A percentile compares a stretch with the other conserved stretches of the same genome.
Evolutionary conservation across 208 protist genomes (phyloP).

Genomic region (Ichthyophonus hoferi): DNA sequence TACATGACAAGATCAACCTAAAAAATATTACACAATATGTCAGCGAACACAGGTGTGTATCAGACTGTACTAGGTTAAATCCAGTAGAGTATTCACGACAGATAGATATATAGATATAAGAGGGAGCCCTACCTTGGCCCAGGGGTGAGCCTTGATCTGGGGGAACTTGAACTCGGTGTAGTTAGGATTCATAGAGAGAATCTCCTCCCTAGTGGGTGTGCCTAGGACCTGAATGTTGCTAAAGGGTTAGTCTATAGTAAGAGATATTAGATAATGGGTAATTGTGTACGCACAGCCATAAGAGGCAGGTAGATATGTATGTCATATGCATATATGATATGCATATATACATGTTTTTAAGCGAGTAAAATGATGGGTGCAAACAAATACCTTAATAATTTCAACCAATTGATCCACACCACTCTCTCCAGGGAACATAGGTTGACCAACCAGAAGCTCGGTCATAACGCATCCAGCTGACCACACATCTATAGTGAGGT

Average conservation of each 20-base stretch:
- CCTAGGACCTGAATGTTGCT: constrained; percentile 62
- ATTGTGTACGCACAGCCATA: neutral
- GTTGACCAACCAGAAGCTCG: constrained; percentile 92
- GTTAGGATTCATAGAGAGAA: constrained; percentile 83
- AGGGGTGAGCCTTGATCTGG: constrained; percentile 85
- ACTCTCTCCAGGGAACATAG: constrained; percentile 85
- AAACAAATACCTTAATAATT: constrained; percentile 78
- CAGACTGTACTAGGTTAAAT: neutral
- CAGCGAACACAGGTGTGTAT: neutral
- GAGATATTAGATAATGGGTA: too few species aligned
- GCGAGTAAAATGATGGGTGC: constrained; percentile 5
- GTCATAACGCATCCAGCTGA: constrained; percentile 93
- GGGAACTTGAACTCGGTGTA: constrained; percentile 82
- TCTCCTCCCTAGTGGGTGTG: constrained; percentile 78
- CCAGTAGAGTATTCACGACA: too few species aligned
- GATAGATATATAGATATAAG: too few species aligned
- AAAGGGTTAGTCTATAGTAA: too few species aligned
- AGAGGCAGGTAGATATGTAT: neutral
- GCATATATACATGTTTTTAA: neutral
- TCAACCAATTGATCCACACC: constrained; percentile 84
- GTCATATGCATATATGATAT: neutral
- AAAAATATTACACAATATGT: neutral
- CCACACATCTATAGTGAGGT: constrained; percentile 81
- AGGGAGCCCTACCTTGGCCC: constrained; percentile 67
- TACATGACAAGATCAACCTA: too few species aligned